Conservation (phyloP, 768 basidiomycete genomes). For the Mycena metata region DNA sequence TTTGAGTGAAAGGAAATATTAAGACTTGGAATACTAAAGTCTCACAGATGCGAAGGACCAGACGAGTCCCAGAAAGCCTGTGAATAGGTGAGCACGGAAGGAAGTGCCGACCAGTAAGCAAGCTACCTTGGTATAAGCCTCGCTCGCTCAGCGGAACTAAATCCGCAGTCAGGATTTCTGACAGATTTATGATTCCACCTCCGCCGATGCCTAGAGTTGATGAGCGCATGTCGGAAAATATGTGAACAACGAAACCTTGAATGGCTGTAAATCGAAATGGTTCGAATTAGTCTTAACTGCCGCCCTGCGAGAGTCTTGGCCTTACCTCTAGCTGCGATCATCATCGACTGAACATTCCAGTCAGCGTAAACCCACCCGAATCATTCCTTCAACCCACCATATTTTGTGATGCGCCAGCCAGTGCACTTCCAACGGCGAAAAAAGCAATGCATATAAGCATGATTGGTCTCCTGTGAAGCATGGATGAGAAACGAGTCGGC, state of each 20-base stretch:
- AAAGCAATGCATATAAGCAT: slow-evolving; percentile 47
- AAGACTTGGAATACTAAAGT: neutral
- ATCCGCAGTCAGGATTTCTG: slow-evolving; percentile 57
- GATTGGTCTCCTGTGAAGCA: slow-evolving; percentile 39
- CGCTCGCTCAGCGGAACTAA: slow-evolving; percentile 57
- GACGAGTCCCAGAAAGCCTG: slow-evolving; percentile 41
- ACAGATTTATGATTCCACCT: slow-evolving; percentile 51
- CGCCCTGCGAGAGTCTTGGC: too few species aligned
- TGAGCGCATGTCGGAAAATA: neutral
- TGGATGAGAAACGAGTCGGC: neutral
- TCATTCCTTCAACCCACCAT: slow-evolving; percentile 42
- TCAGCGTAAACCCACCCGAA: neutral
- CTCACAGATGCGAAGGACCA: slow-evolving; percentile 51
- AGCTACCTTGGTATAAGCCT: slow-evolving; percentile 48
- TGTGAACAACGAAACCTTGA: slow-evolving; percentile 37
- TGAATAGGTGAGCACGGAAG: too few species aligned
- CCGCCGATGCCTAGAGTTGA: slow-evolving; percentile 43
- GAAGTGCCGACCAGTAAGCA: too few species aligned
- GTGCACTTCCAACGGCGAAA: slow-evolving; percentile 57
- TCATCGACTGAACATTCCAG: slow-evolving; percentile 35
- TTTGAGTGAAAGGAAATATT: neutral
- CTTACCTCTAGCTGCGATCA: slow-evolving; percentile 54
- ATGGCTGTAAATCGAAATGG: slow-evolving; percentile 22
- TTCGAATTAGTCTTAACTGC: too few species aligned
- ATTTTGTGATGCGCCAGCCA: slow-evolving; percentile 55